Evolutionary conservation across 1,139 yeast genomes (phyloP).

Genomic region (Saccharomyces hybrid): DNA sequence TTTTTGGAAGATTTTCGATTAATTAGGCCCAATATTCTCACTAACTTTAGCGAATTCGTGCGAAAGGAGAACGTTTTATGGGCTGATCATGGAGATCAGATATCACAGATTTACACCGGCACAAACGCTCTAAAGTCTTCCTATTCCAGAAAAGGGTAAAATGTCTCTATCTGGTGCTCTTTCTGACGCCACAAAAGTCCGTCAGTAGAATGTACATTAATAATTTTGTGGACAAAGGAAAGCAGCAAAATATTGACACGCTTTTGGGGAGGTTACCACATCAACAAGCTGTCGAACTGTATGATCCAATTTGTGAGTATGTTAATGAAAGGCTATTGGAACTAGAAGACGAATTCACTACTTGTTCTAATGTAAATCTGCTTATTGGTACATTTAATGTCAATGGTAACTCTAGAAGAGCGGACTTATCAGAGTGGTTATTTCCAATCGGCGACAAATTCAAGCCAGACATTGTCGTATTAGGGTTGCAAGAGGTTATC

Average conservation of each 20-base stretch:
- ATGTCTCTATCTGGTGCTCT: conserved; percentile 95
- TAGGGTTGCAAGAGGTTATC: conserved; percentile 90
- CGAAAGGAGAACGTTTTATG: conserved; percentile 71
- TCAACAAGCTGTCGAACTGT: conserved; percentile 62
- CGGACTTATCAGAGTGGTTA: conserved; percentile 70
- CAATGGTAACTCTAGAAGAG: conserved; percentile 55
- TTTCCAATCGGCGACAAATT: conserved; percentile 57
- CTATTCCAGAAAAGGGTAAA: conserved; percentile 83
- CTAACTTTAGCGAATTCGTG: conserved; percentile 43
- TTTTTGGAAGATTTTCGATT: conserved; percentile 47
- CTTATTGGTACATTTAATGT: conserved; percentile 86
- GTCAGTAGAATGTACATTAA: conserved; percentile 93
- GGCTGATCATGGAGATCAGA: conserved; percentile 98
- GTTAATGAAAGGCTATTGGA: conserved; percentile 55
- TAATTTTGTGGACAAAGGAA: conserved; percentile 85
- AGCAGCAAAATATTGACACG: conserved; percentile 80
- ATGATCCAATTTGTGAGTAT: conserved; percentile 82
- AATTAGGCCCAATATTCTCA: conserved; percentile 28
- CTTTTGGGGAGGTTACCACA: conserved; percentile 72
- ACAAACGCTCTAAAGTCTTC: conserved; percentile 94
- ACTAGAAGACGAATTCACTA: conserved; percentile 51
- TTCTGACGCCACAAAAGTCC: conserved; percentile 91
- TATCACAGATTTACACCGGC: conserved; percentile 94
- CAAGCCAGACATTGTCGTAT: conserved; percentile 60
- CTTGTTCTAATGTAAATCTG: conserved; percentile 50